Percentiles rank a stretch among this genome's conserved stretches.
Conservation (phyloP, 257 asterid genomes). For the Solanum bukasovii region DNA sequence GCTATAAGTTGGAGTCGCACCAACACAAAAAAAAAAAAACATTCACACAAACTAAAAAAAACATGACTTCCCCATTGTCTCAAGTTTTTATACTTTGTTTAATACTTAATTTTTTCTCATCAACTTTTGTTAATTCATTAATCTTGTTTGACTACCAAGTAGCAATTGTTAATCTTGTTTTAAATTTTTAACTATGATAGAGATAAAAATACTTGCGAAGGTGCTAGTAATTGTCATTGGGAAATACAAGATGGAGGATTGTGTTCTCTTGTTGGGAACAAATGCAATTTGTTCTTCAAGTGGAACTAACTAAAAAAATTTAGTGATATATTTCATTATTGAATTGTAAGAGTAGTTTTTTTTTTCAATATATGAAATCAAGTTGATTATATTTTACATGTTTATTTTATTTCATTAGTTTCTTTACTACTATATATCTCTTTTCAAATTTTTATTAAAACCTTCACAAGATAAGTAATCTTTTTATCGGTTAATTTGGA, state of each 20-base stretch:
- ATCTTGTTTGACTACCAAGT: neutral
- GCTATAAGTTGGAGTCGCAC: no score
- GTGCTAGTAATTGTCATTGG: neutral
- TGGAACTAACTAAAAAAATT: neutral
- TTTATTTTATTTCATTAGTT: no score
- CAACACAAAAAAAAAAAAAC: no score
- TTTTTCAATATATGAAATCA: no score
- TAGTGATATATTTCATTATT: no score
- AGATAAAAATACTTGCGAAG: neutral
- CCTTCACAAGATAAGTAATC: no score
- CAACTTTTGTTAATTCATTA: neutral
- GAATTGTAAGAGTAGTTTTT: no score
- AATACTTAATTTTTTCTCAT: neutral
- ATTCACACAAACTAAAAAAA: neutral
- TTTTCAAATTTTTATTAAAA: neutral
- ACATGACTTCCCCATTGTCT: neutral
- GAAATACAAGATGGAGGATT: neutral
- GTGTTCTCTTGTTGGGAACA: neutral
- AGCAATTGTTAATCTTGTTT: neutral
- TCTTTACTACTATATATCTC: no score
- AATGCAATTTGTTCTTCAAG: neutral
- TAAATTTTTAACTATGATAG: neutral
- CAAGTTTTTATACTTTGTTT: neutral
- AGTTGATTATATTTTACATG: no score
- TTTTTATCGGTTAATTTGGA: no score